Base-by-base conservation (phyloP, 2,329 filamentous ascomycete genomes). In the Ramichloridium luteum region DNA sequence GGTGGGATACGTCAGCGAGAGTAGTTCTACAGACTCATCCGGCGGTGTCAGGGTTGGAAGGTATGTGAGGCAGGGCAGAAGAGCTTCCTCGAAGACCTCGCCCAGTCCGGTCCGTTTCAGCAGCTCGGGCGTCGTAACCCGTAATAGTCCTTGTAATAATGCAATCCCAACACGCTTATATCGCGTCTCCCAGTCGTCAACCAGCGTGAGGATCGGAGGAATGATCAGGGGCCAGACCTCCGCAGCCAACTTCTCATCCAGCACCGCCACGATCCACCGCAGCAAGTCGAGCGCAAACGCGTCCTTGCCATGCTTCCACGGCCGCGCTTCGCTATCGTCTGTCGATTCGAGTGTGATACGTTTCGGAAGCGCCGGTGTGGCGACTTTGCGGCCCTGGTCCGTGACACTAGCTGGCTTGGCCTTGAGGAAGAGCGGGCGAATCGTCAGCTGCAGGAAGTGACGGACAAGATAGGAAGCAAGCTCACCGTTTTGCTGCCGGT, bases 1-100 rank as follows among this genome's bases (percentile, higher is more conserved):
- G 2, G 76, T 74, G 5, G 68, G 63, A 42, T 85, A 92, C 1
- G 79, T 74, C 5, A 67, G 63, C 4, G 55, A 49, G 1, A 93
- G 66, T 3, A 94, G 59, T 2, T 50, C 47, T 2, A 80, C 49
- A 3, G 80, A 80, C 34, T 90, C 80, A 0, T 65, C 51, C 47
- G 82, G 78, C 1, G 80, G 74, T 0, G 83, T 93, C 25, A 93
- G 61, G 9, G 68, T 73, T 1, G 88, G 86, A 4, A 93, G 65
- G 46, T 75, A 81, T 5, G 78, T 66, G n/a, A 93, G 67, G 20
- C 76, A 74, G 1, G 83, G 80, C 41, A 77, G 68, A 2, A 83
- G 57, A 3, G 76, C 70, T 13, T 83, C 70, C 46, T 77, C 69
- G 38, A 88, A 78, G 15, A 88, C 68, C 10, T 66, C 58, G 13